These are phyloP conservation scores for Leonotis leonurus DNA, from an alignment of 257 asterid species.

Conservation along the genomic window DNA sequence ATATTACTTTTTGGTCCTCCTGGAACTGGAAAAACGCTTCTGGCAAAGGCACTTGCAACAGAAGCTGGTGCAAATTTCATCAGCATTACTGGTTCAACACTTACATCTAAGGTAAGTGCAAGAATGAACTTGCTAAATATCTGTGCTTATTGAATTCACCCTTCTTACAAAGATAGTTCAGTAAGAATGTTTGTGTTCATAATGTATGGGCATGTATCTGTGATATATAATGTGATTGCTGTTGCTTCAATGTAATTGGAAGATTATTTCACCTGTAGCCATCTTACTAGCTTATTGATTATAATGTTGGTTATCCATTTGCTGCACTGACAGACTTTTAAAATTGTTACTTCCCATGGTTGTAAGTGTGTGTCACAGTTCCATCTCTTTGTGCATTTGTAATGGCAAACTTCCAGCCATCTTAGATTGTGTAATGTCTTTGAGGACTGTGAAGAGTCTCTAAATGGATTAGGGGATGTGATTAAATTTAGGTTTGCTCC, in stretches of 20 bases:
- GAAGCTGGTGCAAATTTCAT: constrained; percentile 69
- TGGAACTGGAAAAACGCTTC: constrained; percentile 94
- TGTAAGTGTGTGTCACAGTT: background rate
- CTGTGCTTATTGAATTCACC: too few species aligned
- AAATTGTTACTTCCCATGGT: background rate
- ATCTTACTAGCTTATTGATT: background rate
- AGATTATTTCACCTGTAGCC: background rate
- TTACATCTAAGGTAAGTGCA: constrained; percentile 76
- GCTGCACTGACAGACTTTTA: background rate
- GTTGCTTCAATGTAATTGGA: too few species aligned
- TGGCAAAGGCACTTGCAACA: constrained; percentile 94
- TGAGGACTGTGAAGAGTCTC: background rate
- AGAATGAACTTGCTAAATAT: background rate
- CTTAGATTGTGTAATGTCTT: too few species aligned
- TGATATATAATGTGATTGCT: background rate
- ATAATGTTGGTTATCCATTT: background rate
- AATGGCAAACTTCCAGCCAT: background rate
- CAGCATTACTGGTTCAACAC: constrained; percentile 92
- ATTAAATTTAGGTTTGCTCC: background rate
- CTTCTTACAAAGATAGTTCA: background rate
- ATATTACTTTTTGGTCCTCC: constrained; percentile 92
- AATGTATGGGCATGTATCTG: too few species aligned
- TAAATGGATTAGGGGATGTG: too few species aligned
- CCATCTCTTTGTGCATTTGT: background rate
- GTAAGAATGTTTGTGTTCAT: background rate